phyloP scores from a whole-genome alignment of 2,329 filamentous ascomycete species.

The Calonectria multiphialidica region DNA sequence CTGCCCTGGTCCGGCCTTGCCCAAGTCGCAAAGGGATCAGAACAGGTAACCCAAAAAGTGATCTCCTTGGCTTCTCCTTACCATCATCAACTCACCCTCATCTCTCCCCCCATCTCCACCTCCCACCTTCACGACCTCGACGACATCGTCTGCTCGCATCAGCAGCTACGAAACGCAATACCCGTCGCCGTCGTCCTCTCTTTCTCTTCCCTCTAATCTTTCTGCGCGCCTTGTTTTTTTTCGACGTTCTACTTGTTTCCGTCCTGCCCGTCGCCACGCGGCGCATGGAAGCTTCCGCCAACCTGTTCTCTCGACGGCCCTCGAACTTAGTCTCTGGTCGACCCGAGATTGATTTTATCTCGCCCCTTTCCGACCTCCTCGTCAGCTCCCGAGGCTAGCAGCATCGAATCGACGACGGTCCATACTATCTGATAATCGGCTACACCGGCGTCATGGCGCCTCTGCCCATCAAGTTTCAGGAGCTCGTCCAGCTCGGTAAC shows the following conservation, averaged over 20 bases:
- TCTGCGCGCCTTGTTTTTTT: slow-evolving; percentile 30
- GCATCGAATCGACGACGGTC: slow-evolving; percentile 40
- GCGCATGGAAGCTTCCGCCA: slow-evolving; percentile 54
- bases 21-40: slow-evolving; percentile 44
- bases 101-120: slow-evolving; percentile 32
- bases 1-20: slow-evolving; percentile 12
- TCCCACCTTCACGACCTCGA: slow-evolving; percentile 35
- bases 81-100: slow-evolving; percentile 40
- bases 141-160: slow-evolving; percentile 41
- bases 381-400: slow-evolving; percentile 36
- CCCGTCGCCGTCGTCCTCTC: slow-evolving; percentile 31
- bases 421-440: slow-evolving; percentile 42
- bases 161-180: slow-evolving; percentile 40
- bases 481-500: slow-evolving; percentile 79
- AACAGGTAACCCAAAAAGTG: slow-evolving; percentile 51
- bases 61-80: slow-evolving; percentile 42
- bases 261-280: slow-evolving; percentile 42
- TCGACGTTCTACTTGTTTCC: slow-evolving; percentile 24
- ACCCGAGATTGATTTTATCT: slow-evolving; percentile 41
- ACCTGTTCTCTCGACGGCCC: slow-evolving; percentile 39
- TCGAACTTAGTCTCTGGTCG: slow-evolving; percentile 40
- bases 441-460: slow-evolving; percentile 67
- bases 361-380: slow-evolving; percentile 26
- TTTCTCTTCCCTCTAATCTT: slow-evolving; percentile 32
- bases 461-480: slow-evolving; percentile 92